Evolutionary conservation across 176 grass and related monocot species (phyloP).

Genomic region (Poa pratensis): DNA sequence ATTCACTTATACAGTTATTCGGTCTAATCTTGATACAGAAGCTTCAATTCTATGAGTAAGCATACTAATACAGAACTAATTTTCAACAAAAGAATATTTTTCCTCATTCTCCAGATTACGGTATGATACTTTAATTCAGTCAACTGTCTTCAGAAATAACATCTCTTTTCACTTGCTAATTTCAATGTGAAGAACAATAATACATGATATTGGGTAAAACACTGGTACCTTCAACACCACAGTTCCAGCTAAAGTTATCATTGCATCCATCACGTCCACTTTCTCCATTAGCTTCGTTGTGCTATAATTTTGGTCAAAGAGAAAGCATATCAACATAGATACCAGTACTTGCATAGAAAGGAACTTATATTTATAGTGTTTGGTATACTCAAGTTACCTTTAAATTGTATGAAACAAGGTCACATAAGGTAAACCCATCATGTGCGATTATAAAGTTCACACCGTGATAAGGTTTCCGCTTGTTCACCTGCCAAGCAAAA

Average conservation of each 20-base stretch:
- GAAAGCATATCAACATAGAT: slow-evolving; percentile 29
- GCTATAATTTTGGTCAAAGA: slow-evolving; percentile 65
- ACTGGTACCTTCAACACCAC: slow-evolving; percentile 91
- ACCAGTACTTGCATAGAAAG: background rate
- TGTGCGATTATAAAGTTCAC: slow-evolving; percentile 96
- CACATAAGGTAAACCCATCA: slow-evolving; percentile 97
- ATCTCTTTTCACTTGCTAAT: background rate
- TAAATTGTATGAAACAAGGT: slow-evolving; percentile 91
- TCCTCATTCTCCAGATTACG: background rate
- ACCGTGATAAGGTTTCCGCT: slow-evolving; percentile 81
- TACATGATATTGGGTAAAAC: slow-evolving; percentile 25
- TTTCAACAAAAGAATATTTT: slow-evolving; percentile 14
- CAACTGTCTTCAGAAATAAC: slow-evolving; percentile 22
- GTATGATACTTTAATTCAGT: background rate
- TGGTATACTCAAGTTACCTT: slow-evolving; percentile 67
- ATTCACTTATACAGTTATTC: background rate
- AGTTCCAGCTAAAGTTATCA: slow-evolving; percentile 98
- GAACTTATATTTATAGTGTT: background rate
- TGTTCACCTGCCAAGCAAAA: slow-evolving; percentile 66
- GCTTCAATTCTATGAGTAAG: slow-evolving; percentile 1
- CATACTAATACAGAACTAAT: slow-evolving; percentile 28
- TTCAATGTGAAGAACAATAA: slow-evolving; percentile 18
- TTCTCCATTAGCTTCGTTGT: slow-evolving; percentile 97
- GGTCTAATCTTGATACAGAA: background rate
- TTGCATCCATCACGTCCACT: slow-evolving; percentile 80